phyloP scores from a whole-genome alignment of 2,329 filamentous ascomycete species.

The Chaetomiaceae sp. region DNA sequence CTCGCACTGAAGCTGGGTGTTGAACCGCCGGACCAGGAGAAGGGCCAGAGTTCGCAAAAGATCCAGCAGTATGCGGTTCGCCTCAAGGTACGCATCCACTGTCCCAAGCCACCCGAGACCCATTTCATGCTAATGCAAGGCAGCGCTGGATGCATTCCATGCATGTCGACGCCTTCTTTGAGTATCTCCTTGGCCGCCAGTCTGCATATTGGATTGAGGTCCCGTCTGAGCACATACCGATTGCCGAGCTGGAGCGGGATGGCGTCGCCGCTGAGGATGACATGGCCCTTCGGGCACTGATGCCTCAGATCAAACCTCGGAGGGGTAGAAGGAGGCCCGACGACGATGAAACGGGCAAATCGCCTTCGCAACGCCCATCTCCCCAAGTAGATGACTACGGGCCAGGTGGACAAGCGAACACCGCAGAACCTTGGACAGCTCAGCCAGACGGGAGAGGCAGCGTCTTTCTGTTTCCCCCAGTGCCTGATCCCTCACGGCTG shows the following conservation, averaged over 20 bases:
- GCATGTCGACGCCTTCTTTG: constrained; percentile 93
- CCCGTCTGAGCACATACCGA: constrained; percentile 59
- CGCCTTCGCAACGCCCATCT: constrained; percentile 54
- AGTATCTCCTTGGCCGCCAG: constrained; percentile 73
- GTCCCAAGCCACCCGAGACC: no score
- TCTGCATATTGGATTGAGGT: constrained; percentile 78
- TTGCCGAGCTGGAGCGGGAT: constrained; percentile 65
- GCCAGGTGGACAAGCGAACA: constrained; percentile 47
- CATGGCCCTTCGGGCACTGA: constrained; percentile 75
- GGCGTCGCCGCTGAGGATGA: constrained; percentile 84
- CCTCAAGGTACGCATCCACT: constrained; percentile 65
- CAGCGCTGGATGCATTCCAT: constrained; percentile 95
- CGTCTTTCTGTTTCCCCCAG: constrained; percentile 35
- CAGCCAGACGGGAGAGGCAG: constrained; percentile 39
- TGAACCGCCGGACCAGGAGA: constrained; percentile 73
- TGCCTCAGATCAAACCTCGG: constrained; percentile 68
- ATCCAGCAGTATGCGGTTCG: constrained; percentile 92
- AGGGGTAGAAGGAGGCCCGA: constrained; percentile 61
- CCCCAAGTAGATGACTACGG: constrained; percentile 33
- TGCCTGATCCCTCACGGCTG: constrained; percentile 36
- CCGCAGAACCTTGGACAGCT: constrained; percentile 48
- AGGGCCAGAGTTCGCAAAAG: constrained; percentile 86
- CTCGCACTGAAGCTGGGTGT: constrained; percentile 83
- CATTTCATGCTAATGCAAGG: constrained; percentile 9
- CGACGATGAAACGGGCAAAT: constrained; percentile 50